Percentiles rank a stretch among this genome's conserved stretches.
phyloP scores from a whole-genome alignment of 2,329 filamentous ascomycete species.

The Trichoderma koningii region DNA sequence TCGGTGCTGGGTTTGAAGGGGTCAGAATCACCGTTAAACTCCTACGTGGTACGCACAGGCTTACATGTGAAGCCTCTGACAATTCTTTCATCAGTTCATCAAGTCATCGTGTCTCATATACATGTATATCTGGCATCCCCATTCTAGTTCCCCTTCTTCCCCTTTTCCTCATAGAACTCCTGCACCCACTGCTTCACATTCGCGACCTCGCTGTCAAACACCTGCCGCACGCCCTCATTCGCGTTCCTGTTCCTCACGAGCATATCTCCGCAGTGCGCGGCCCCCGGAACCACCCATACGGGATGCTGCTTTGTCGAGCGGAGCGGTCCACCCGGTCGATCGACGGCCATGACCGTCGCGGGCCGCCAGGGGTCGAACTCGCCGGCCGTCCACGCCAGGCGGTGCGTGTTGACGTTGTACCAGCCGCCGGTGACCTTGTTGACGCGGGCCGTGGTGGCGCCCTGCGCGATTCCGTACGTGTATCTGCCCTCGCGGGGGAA shows the following conservation, averaged over 20 bases:
- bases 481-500: conserved; percentile 54
- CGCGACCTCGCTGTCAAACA: conserved; percentile 46
- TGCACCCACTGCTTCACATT: conserved; percentile 57
- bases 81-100: no score
- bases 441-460: conserved; percentile 50
- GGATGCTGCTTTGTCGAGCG: conserved; percentile 49
- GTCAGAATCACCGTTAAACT: no score
- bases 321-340: conserved; percentile 57
- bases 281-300: conserved; percentile 55
- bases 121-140: no score
- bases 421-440: conserved; percentile 60
- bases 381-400: conserved; percentile 61
- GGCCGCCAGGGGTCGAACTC: conserved; percentile 63
- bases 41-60: no score
- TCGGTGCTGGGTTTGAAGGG: no score
- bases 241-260: conserved; percentile 47
- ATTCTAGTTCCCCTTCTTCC: not conserved
- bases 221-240: conserved; percentile 39
- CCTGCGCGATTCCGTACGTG: conserved; percentile 50
- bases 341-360: conserved; percentile 53
- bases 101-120: no score
- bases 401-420: conserved; percentile 51
- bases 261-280: conserved; percentile 59
- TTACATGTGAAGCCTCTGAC: no score
- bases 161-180: conserved; percentile 46